Base-by-base conservation (phyloP, 2,329 filamentous ascomycete species). In the Camptophora hylomeconis region DNA sequence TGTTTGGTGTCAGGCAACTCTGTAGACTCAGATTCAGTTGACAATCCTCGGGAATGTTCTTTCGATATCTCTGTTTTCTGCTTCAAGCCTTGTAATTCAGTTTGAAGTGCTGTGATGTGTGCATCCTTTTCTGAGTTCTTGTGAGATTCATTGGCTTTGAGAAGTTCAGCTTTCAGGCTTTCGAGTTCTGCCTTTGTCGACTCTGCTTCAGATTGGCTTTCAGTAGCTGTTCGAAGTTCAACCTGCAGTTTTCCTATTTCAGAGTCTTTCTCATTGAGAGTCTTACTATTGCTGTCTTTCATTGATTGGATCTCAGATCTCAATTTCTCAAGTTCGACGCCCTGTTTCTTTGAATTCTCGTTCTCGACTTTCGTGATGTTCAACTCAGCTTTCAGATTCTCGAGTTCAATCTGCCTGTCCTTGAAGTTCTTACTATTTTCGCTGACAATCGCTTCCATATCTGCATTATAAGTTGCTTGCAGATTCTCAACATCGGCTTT, bases 161-260 rank as follows among this genome's bases (percentile, higher is more conserved):
- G 17, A 11, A 41, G 26, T 24, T 41, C 22, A 17, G 26, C 23
- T 21, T 41, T 27, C 7, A 38, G 30, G 12, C 30, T 24, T 26
- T 32, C 32, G 15, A 38, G 33, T 20, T 39, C 30, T 6, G 31
- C 37, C 17, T 35, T 30, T 25, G 35, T 31, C 12, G 33, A 20
- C 17, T 26, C 9, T 28, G 30, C 24, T 36, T 38, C 17, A 20
- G 16, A 13, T 28, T 27, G 4, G 33, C 18, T 14, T 19, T 30
- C n/a, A 20, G 30, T n/a, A 32, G 22, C 11, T 32, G 20, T 15
- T 30, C 26, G 16, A n/a, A 40, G 26, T n/a, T 35, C 32, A 7
- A 19, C 11, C 15, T 27, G 16, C 9, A 36, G 24, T 5, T 17
- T 26, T 20, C 26, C 30, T 17, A 35, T 25, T 20, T 35, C 34